Conservation (phyloP, 1,139 yeast species). For the Candida dubliniensis region DNA sequence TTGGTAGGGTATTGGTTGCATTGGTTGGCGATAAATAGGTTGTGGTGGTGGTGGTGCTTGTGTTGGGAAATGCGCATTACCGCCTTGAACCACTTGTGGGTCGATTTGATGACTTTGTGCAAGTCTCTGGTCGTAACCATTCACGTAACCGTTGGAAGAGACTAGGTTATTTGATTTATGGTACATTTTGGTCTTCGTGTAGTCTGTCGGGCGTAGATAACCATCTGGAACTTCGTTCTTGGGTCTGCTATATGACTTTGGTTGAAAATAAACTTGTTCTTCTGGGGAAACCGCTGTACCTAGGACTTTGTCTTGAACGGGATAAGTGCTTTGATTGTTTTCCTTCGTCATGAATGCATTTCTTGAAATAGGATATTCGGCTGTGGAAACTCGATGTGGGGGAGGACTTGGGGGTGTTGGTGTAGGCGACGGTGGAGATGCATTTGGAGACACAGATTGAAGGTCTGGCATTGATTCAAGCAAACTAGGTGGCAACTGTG, state of each 20-base stretch:
- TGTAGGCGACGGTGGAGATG: slow-evolving; percentile 3
- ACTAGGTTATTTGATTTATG: slow-evolving; percentile 1
- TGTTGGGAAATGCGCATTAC: neutral
- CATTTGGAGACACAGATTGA: slow-evolving; percentile 2
- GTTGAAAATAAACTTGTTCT: neutral
- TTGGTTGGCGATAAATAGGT: neutral
- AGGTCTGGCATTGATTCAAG: neutral
- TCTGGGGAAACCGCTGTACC: neutral
- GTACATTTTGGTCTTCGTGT: slow-evolving; percentile 3
- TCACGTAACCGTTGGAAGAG: neutral
- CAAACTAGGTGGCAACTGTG: slow-evolving; percentile 5
- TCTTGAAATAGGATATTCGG: neutral
- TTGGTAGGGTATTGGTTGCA: slow-evolving; percentile 1
- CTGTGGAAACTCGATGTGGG: neutral
- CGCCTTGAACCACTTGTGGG: neutral
- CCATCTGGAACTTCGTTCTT: slow-evolving; percentile 9
- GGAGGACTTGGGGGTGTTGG: neutral
- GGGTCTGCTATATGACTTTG: slow-evolving; percentile 3
- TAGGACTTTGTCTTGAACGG: neutral
- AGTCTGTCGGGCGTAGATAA: slow-evolving; percentile 4
- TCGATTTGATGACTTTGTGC: neutral
- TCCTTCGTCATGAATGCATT: neutral
- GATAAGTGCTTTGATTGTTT: slow-evolving; percentile 1
- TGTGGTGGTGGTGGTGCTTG: slow-evolving; percentile 1
- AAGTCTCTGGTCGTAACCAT: neutral